Percentiles rank a stretch among this genome's conserved stretches.
These are phyloP conservation scores for Aphanomyces cochlioides DNA, from an alignment of 352 stramenopile species.

Conservation along the genomic window DNA sequence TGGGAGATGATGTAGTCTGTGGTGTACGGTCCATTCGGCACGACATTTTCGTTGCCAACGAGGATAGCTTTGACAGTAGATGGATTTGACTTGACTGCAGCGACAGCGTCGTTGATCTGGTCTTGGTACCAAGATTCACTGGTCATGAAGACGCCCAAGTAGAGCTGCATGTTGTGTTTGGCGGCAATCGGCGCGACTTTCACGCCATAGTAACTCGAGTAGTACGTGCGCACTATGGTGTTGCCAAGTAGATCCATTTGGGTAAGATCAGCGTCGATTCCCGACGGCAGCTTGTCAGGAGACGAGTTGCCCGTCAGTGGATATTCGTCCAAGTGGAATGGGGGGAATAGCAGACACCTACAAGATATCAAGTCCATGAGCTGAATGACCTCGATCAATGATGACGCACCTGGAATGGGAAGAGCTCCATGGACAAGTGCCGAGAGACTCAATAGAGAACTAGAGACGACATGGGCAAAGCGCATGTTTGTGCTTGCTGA, in stretches of 20 bases:
- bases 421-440: no score
- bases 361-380: background rate
- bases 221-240: constrained; percentile 56
- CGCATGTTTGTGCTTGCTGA: no score
- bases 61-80: constrained; percentile 46
- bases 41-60: constrained; percentile 49
- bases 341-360: constrained; percentile 42
- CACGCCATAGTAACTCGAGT: constrained; percentile 53
- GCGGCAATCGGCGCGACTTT: constrained; percentile 34
- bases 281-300: constrained; percentile 29
- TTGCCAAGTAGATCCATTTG: constrained; percentile 43
- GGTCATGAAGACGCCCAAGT: constrained; percentile 54
- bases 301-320: constrained; percentile 36
- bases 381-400: no score
- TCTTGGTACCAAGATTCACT: constrained; percentile 42
- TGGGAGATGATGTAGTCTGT: constrained; percentile 37
- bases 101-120: constrained; percentile 43
- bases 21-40: constrained; percentile 31
- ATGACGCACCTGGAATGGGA: no score
- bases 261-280: constrained; percentile 46
- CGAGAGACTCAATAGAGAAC: no score
- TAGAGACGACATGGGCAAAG: no score
- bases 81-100: constrained; percentile 45
- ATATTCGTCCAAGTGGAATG: constrained; percentile 54
- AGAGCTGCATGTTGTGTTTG: constrained; percentile 21